Evolutionary conservation across 1,139 yeast species (phyloP).

Genomic region (Zygotorulaspora mrakii): DNA sequence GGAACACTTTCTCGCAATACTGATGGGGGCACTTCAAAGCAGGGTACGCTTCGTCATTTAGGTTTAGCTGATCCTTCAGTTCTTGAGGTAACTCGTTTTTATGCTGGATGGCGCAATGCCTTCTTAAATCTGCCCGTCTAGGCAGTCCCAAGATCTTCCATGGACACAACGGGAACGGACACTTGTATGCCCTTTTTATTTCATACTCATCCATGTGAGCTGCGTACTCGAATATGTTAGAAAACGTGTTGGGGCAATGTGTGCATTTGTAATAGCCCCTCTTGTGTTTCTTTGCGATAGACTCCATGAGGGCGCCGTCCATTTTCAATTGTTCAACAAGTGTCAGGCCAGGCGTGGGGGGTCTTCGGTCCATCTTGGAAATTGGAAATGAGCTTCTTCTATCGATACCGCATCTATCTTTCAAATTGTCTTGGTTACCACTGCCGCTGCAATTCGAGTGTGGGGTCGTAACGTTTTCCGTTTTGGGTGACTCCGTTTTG

Average conservation of each 20-base stretch:
- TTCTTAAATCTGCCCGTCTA: conserved; percentile 55
- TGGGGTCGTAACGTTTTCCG: neutral
- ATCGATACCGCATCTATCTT: neutral
- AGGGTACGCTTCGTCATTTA: conserved; percentile 32
- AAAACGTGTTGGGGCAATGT: conserved; percentile 46
- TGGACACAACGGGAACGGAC: conserved; percentile 56
- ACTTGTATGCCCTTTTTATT: conserved; percentile 44
- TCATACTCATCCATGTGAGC: conserved; percentile 46
- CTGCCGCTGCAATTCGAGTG: neutral
- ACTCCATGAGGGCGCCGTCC: conserved; percentile 24
- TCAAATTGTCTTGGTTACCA: neutral
- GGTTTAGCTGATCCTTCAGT: conserved; percentile 26
- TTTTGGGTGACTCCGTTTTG: too few species aligned
- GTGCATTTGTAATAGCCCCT: conserved; percentile 51
- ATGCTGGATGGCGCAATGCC: conserved; percentile 62
- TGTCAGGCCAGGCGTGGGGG: conserved; percentile 15
- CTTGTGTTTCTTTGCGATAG: conserved; percentile 38
- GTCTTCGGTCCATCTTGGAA: neutral
- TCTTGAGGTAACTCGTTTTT: conserved; percentile 29
- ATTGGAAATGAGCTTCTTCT: neutral
- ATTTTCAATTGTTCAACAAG: conserved; percentile 14
- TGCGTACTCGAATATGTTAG: conserved; percentile 43
- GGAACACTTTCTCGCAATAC: conserved; percentile 52
- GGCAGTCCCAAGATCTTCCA: conserved; percentile 60
- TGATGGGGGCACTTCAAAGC: conserved; percentile 36